phyloP scores from a whole-genome alignment of 106 monocot genomes.

The Phalaenopsis aphrodite region DNA sequence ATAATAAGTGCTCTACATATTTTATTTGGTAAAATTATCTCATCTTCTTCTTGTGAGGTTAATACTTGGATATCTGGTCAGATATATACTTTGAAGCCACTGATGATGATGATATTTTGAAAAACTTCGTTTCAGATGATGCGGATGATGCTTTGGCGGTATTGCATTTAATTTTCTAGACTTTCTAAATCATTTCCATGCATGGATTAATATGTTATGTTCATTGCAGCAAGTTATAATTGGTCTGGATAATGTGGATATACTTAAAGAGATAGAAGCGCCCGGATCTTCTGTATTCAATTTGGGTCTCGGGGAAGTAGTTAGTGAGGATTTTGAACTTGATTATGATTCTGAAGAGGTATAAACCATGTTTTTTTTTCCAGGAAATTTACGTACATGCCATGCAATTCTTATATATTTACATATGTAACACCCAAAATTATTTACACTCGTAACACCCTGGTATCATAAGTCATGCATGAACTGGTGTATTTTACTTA shows the following conservation, averaged over 20 bases:
- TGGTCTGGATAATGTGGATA: constrained; percentile 63
- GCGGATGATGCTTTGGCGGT: constrained; percentile 76
- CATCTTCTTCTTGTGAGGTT: constrained; percentile 22
- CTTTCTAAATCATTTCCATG: constrained; percentile 6
- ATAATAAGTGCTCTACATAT: not conserved
- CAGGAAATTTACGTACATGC: no score
- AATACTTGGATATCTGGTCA: constrained; percentile 40
- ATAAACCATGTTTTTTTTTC: not conserved
- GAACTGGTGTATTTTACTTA: no score
- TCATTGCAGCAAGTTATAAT: constrained; percentile 74
- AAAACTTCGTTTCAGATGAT: constrained; percentile 49
- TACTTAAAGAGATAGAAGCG: constrained; percentile 54
- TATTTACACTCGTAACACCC: no score
- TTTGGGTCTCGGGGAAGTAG: constrained; percentile 46
- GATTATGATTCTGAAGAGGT: constrained; percentile 67
- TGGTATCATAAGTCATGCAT: no score
- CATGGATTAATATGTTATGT: constrained; percentile 11
- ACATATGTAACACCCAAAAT: no score
- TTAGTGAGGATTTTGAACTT: constrained; percentile 35
- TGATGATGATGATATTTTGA: constrained; percentile 49
- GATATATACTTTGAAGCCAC: constrained; percentile 79
- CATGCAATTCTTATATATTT: no score
- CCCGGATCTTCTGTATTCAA: constrained; percentile 33
- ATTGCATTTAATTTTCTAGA: constrained; percentile 9
- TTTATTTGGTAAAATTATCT: constrained; percentile 6